Base-by-base conservation (phyloP, 306 rosid species). In the Inga leiocalycina region DNA sequence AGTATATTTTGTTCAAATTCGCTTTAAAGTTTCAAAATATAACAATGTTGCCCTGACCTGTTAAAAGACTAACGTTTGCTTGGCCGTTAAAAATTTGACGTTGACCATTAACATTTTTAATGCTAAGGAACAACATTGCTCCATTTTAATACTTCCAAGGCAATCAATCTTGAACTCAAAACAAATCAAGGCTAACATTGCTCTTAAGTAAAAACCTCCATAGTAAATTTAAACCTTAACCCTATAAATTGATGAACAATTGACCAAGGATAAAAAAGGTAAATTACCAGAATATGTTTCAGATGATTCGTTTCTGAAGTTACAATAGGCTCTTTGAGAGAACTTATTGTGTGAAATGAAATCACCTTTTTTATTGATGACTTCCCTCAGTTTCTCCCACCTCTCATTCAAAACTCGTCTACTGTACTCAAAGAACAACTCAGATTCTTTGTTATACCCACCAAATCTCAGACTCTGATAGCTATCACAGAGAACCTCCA, bases 351-450 rank as follows among this genome's bases (percentile, higher is more conserved):
- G 77, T 56, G 88, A 73, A 45, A 84, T 80, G 77, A 95, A 87
- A 70, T 79, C 22, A 19, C 73, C 88, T 43, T 76, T 86, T 17
- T 77, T n/a, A 16, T 82, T 81, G 57, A 87, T 45, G 57, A 68
- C 92, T 68, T 22, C 75, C 77, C 88, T 84, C 4, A 95, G 35
- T 75, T 82, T 91, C 77, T 88, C 77, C 98, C 98, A 93, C 85
- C 95, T 93, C 48, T 84, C 80, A 24, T 75, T 87, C 93, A 93
- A 69, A 44, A 89, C 8, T 48, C 71, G 59, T n/a, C 76, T 89
- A 48, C 80, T 48, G 43, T 83, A 74, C 35, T 89, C 84, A 59
- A 93, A 95, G 15, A 59, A 59, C 43, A 86, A 90, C 10, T 85
- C 88, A 15, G 91, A 75, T n/a, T 59, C 34, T 14, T 1, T 32